phyloP scores from a whole-genome alignment of 192 early-diverging fungal species.

The Rhizophlyctis rosea region DNA sequence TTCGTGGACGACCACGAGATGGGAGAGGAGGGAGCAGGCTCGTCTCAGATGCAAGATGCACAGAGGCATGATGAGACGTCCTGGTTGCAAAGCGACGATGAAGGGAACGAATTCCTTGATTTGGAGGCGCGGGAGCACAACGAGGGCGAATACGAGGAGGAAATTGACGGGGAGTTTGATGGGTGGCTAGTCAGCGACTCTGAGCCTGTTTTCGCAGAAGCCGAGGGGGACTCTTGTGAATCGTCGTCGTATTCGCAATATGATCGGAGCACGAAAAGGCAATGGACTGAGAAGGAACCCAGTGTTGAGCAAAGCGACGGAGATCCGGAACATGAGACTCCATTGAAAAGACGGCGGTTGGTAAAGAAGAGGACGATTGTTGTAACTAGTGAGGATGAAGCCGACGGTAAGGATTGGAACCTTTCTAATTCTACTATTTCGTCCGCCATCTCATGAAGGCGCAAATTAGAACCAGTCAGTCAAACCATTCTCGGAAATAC shows the following conservation, averaged over 20 bases:
- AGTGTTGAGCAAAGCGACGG: not conserved
- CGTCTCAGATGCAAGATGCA: too few relatives aligned
- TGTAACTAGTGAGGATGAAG: not conserved
- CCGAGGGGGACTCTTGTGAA: not conserved
- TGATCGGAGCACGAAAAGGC: not conserved
- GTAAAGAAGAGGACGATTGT: not conserved
- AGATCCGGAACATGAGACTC: not conserved
- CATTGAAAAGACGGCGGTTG: not conserved
- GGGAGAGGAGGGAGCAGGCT: too few relatives aligned
- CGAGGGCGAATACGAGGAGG: not conserved
- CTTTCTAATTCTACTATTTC: not conserved
- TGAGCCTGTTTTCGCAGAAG: not conserved
- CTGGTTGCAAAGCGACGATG: not conserved
- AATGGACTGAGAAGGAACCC: not conserved
- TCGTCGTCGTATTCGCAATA: too few relatives aligned
- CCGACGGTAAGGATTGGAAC: not conserved
- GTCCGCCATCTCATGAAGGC: not conserved
- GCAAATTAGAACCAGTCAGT: not conserved
- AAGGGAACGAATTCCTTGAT: slow-evolving; percentile 13
- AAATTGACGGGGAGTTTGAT: slow-evolving; percentile 26
- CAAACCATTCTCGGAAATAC: not conserved
- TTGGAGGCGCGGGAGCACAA: slow-evolving; percentile 7
- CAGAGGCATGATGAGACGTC: not conserved
- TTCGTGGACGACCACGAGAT: not conserved
- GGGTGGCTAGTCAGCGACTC: slow-evolving; percentile 25